These are phyloP conservation scores for Diplodia seriata DNA, from an alignment of 2,329 filamentous ascomycete genomes.

Conservation along the genomic window DNA sequence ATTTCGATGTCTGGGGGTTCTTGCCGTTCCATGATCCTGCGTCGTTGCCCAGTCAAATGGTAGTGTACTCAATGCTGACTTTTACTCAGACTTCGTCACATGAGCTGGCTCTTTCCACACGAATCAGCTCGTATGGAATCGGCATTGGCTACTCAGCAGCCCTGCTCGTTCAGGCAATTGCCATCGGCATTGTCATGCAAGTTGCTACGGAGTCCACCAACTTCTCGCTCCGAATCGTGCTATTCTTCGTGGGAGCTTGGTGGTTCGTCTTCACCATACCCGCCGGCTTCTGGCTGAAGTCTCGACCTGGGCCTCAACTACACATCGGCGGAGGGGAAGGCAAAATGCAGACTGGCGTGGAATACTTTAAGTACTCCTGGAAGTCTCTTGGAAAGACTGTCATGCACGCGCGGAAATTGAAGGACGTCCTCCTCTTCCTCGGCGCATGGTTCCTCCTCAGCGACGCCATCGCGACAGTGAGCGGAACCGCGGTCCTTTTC, in stretches of 20 bases:
- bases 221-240: slow-evolving; percentile 83
- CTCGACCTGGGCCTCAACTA: slow-evolving; percentile 82
- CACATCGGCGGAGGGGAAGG: slow-evolving; percentile 36
- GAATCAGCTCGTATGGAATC: slow-evolving; percentile 90
- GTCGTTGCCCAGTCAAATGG: not conserved
- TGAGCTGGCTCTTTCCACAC: slow-evolving; percentile 83
- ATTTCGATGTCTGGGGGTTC: not conserved
- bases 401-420: slow-evolving; percentile 72
- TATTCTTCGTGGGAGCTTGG: slow-evolving; percentile 88
- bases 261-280: slow-evolving; percentile 93
- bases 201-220: slow-evolving; percentile 72
- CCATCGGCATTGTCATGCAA: slow-evolving; percentile 75
- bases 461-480: slow-evolving; percentile 92
- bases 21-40: not conserved
- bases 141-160: slow-evolving; percentile 92
- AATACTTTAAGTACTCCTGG: slow-evolving; percentile 86
- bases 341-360: slow-evolving; percentile 62
- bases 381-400: slow-evolving; percentile 81
- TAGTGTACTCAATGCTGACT: not conserved
- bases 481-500: slow-evolving; percentile 92
- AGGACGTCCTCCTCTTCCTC: slow-evolving; percentile 80
- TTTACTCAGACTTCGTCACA: slow-evolving; percentile 54
- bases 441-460: slow-evolving; percentile 93
- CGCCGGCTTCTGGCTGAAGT: slow-evolving; percentile 83
- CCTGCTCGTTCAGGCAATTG: slow-evolving; percentile 80